Evolutionary conservation across 306 rosid species (phyloP).

Genomic region (Vigna radiata): DNA sequence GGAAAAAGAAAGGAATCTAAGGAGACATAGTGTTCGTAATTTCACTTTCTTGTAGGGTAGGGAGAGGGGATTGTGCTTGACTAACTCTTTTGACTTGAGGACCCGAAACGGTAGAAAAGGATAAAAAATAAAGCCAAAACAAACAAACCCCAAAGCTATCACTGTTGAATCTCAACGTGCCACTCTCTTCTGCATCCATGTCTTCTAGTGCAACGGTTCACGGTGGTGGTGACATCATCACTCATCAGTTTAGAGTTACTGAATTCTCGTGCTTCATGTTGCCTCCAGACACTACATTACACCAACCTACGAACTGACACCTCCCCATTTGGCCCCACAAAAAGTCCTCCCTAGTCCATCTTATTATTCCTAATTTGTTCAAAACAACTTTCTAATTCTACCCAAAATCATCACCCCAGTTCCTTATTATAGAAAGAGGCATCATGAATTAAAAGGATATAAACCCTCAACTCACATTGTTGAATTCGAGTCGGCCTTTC

Average conservation of each 20-base stretch:
- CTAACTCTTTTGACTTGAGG: conserved; percentile 72
- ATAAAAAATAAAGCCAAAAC: conserved; percentile 38
- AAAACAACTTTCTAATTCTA: neutral
- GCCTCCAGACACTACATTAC: conserved; percentile 54
- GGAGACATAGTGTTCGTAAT: conserved; percentile 69
- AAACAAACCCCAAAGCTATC: conserved; percentile 41
- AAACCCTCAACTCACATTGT: neutral
- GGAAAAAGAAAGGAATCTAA: conserved; percentile 73
- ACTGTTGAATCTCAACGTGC: conserved; percentile 50
- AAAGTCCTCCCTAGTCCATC: neutral
- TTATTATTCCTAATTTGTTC: neutral
- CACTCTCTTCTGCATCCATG: conserved; percentile 29
- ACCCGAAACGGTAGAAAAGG: conserved; percentile 44
- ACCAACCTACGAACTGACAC: conserved; percentile 67
- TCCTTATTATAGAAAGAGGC: conserved; percentile 11
- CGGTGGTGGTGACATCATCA: conserved; percentile 42
- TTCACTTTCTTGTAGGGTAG: conserved; percentile 76
- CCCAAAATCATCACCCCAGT: neutral
- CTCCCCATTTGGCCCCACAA: conserved; percentile 44
- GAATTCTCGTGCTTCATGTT: conserved; percentile 59
- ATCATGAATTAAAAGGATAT: neutral
- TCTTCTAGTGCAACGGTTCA: conserved; percentile 41
- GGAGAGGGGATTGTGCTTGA: conserved; percentile 59
- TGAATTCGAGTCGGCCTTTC: neutral
- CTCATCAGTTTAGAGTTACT: conserved; percentile 36